These are phyloP conservation scores for Geotrichum carabidarum DNA, from an alignment of 1,139 yeast species.

Conservation along the genomic window DNA sequence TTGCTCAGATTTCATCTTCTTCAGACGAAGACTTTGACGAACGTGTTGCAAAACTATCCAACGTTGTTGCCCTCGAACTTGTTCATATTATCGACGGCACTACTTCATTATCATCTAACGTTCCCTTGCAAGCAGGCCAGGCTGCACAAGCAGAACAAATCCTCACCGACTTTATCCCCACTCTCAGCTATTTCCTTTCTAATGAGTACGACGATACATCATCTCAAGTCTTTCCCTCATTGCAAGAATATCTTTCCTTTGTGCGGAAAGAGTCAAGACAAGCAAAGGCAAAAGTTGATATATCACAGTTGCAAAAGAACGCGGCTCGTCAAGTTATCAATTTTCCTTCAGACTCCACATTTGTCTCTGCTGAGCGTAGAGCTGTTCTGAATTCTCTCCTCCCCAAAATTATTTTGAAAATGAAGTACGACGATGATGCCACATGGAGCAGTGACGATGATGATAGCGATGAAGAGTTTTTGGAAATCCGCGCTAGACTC, in stretches of 20 bases:
- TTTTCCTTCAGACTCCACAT: conserved; percentile 32
- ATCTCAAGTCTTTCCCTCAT: conserved; percentile 72
- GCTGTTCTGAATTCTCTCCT: conserved; percentile 59
- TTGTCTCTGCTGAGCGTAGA: conserved; percentile 38
- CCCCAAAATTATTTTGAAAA: conserved; percentile 65
- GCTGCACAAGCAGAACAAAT: conserved; percentile 41
- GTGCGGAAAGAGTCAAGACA: conserved; percentile 53
- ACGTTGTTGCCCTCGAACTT: conserved; percentile 71
- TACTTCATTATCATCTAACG: conserved; percentile 31
- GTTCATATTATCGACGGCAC: conserved; percentile 58
- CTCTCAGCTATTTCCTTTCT: conserved; percentile 60
- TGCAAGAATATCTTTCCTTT: conserved; percentile 65
- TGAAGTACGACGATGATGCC: conserved; percentile 66
- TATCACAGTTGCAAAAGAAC: conserved; percentile 28
- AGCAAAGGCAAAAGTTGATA: conserved; percentile 30
- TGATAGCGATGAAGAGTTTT: conserved; percentile 71
- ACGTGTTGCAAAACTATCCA: conserved; percentile 65
- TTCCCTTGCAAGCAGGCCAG: conserved; percentile 18
- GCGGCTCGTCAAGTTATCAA: conserved; percentile 28
- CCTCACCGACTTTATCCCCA: conserved; percentile 66
- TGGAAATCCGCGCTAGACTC: conserved; percentile 67
- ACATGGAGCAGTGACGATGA: conserved; percentile 48
- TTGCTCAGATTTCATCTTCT: conserved; percentile 39
- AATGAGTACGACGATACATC: conserved; percentile 89
- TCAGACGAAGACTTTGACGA: conserved; percentile 69